These are phyloP conservation scores for Plasmodium falciparum DNA, from an alignment of 169 alveolate species.

Conservation along the genomic window DNA sequence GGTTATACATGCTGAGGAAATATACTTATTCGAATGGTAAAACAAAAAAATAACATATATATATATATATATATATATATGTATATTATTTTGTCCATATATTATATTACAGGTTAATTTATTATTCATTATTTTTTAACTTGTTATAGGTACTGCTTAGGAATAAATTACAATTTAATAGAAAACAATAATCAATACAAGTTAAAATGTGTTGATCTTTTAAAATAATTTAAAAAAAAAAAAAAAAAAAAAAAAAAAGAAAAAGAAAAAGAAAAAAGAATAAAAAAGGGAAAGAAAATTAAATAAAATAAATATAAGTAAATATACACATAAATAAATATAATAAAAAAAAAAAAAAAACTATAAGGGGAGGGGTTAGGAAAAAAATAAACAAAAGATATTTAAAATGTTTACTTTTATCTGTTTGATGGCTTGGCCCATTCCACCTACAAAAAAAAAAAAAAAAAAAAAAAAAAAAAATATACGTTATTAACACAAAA, in stretches of 20 bases:
- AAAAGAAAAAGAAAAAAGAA: constrained; percentile 6
- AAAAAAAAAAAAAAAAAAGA: no score
- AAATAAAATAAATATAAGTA: background rate
- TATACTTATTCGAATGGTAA: constrained; percentile 64
- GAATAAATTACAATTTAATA: constrained; percentile 63
- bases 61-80: no score
- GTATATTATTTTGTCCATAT: background rate
- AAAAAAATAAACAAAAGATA: no score
- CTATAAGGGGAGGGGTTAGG: no score
- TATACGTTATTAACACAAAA: no score
- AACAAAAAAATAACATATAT: background rate
- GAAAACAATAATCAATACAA: constrained; percentile 58
- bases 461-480: constrained; percentile 9
- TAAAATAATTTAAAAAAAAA: constrained; percentile 29
- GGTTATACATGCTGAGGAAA: constrained; percentile 51
- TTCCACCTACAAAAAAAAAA: constrained; percentile 82
- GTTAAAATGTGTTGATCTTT: constrained; percentile 76
- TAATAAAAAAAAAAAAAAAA: no score
- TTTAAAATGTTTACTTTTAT: background rate
- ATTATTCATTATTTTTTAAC: constrained; percentile 1
- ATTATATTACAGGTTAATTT: constrained; percentile 2
- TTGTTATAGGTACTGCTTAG: constrained; percentile 64
- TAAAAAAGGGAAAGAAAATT: background rate
- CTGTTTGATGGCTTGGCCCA: constrained; percentile 89
- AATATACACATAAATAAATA: background rate